Evolutionary conservation across 108 stramenopile genomes (phyloP).

Genomic region (Cyclotella sp.): DNA sequence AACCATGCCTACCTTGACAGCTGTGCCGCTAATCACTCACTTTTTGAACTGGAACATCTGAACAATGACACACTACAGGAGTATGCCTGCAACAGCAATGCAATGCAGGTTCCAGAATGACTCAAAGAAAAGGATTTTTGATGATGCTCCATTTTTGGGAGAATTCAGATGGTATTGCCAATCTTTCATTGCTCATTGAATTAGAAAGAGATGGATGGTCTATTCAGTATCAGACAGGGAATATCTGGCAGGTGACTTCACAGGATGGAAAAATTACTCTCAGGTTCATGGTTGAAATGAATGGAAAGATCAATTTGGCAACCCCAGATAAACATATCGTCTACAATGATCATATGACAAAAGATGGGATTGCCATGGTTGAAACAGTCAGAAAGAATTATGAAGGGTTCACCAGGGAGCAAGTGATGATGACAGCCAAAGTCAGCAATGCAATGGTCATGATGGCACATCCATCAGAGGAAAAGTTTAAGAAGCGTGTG

Average conservation of each 20-base stretch:
- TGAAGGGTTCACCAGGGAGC: background rate
- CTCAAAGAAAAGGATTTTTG: background rate
- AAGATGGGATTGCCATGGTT: background rate
- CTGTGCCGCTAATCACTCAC: background rate
- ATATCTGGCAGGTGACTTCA: background rate
- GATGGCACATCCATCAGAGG: background rate
- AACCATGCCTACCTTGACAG: background rate
- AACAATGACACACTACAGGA: background rate
- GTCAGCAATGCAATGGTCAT: slow-evolving; percentile 1
- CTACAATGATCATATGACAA: background rate
- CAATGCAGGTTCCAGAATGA: background rate
- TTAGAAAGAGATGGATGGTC: background rate
- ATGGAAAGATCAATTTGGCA: too few relatives aligned
- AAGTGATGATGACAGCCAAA: background rate
- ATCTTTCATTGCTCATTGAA: background rate
- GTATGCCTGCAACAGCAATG: background rate
- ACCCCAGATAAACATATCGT: background rate
- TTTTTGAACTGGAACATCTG: background rate
- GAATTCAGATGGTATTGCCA: background rate
- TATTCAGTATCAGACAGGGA: background rate
- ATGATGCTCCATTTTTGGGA: background rate
- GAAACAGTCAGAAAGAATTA: background rate
- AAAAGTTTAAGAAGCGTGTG: background rate
- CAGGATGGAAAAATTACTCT: background rate
- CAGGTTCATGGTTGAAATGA: background rate